A percentile compares a stretch with the other conserved stretches of the same genome.
Evolutionary conservation across 2,329 filamentous ascomycete species (phyloP).

Genomic region (Arthroderma sp.): DNA sequence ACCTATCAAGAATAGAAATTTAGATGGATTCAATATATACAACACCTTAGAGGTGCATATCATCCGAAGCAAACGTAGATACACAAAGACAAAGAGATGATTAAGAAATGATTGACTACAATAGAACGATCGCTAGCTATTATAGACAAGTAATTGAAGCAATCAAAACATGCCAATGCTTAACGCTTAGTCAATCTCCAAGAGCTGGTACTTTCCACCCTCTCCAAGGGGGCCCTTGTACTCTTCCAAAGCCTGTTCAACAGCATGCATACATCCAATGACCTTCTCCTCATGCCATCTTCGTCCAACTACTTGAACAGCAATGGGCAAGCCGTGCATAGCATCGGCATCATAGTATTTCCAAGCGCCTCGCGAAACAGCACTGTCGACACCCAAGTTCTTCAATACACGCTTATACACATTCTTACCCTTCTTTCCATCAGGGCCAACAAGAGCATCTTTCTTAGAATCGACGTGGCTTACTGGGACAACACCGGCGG

Average conservation of each 20-base stretch:
- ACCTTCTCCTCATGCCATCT: constrained; percentile 82
- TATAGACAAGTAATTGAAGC: neutral
- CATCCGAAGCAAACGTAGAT: neutral
- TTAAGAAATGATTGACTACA: neutral
- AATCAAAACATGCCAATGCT: neutral
- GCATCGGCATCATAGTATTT: constrained; percentile 68
- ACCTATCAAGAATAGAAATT: neutral
- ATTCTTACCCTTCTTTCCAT: constrained; percentile 34
- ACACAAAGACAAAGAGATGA: neutral
- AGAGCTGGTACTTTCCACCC: constrained; percentile 26
- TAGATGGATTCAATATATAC: neutral
- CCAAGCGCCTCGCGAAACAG: constrained; percentile 70
- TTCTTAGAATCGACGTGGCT: constrained; percentile 68
- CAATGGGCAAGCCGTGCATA: constrained; percentile 83
- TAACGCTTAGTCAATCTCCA: constrained; percentile 26
- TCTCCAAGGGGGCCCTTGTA: constrained; percentile 25
- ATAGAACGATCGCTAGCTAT: neutral
- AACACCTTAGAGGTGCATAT: neutral
- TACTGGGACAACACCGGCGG: constrained; percentile 68
- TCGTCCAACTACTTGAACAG: constrained; percentile 68
- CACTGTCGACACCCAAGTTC: constrained; percentile 48
- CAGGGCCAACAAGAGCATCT: constrained; percentile 47
- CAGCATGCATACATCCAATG: constrained; percentile 61
- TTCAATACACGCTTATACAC: constrained; percentile 26
- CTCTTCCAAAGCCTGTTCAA: constrained; percentile 60